A percentile compares a stretch with the other conserved stretches of the same genome.
Conservation (phyloP, 2,329 filamentous ascomycete species). For the Aspergillus awamori region DNA sequence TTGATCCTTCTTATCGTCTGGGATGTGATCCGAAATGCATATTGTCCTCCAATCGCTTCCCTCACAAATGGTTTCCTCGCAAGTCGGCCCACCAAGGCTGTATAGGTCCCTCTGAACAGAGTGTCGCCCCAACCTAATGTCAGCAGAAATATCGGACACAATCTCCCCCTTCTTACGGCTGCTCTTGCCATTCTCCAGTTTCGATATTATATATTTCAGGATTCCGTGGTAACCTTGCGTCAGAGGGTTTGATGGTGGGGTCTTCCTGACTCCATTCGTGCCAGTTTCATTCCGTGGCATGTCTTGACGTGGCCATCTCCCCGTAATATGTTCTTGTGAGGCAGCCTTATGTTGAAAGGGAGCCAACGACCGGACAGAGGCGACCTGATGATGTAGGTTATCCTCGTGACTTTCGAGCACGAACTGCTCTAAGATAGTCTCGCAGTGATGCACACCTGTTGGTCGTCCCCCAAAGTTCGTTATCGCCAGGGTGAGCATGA, state of each 20-base stretch:
- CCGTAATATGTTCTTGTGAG: background rate
- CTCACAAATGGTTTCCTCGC: background rate
- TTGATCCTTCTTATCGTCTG: background rate
- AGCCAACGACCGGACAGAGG: background rate
- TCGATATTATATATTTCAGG: conserved; percentile 3
- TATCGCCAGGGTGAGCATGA: conserved; percentile 1
- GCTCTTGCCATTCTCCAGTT: background rate
- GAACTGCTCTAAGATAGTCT: background rate
- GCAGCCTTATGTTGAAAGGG: background rate
- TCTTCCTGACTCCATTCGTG: background rate
- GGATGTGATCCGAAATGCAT: background rate
- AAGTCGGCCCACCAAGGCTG: background rate
- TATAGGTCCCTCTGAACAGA: background rate
- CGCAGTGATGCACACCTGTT: background rate
- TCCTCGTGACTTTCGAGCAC: background rate
- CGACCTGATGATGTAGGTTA: background rate
- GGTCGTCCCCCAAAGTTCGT: background rate
- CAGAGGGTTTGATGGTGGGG: background rate
- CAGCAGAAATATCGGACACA: background rate
- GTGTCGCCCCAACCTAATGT: background rate
- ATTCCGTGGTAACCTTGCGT: conserved; percentile 8
- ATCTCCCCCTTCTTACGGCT: background rate
- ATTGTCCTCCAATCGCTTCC: background rate
- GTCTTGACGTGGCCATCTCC: background rate
- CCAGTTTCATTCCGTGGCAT: background rate